phyloP scores from a whole-genome alignment of 2,329 filamentous ascomycete species.

The Arthrobotrys megalospora region DNA sequence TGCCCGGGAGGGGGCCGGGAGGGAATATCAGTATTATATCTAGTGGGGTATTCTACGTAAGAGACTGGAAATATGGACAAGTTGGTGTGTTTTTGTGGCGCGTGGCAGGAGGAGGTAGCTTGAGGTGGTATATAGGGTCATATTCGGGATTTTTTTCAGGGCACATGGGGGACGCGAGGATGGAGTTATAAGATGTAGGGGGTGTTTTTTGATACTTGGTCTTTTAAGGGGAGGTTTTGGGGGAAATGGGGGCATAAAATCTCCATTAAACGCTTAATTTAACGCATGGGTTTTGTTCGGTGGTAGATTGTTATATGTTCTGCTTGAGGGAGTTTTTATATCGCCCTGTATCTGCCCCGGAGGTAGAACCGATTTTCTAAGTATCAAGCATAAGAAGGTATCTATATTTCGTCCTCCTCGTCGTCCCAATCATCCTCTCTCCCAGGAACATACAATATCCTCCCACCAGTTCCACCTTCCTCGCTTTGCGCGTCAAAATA shows the following conservation, averaged over 20 bases:
- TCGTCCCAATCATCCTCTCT: conserved; percentile 95
- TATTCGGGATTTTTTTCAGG: neutral
- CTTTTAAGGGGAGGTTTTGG: conserved; percentile 13
- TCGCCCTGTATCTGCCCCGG: neutral
- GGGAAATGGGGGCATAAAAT: conserved; percentile 47
- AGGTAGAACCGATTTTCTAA: neutral
- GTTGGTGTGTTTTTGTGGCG: conserved; percentile 24
- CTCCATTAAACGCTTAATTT: conserved; percentile 60
- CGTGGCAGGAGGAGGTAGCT: conserved; percentile 36
- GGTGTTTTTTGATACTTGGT: conserved; percentile 27
- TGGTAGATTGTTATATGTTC: neutral
- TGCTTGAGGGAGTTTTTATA: conserved; percentile 45
- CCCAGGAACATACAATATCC: conserved; percentile 97
- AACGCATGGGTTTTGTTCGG: conserved; percentile 34
- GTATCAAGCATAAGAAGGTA: neutral
- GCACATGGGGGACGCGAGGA: neutral
- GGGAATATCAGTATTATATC: neutral
- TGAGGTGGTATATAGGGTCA: conserved; percentile 32
- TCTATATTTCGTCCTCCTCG: conserved; percentile 89
- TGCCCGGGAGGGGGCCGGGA: neutral
- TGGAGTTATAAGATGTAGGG: neutral
- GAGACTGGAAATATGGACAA: conserved; percentile 18
- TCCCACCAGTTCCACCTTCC: conserved; percentile 85
- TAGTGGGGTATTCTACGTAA: neutral
- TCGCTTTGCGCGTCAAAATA: conserved; percentile 97